Conservation (phyloP, 805 yeast genomes). For the Ogataea henricii region DNA sequence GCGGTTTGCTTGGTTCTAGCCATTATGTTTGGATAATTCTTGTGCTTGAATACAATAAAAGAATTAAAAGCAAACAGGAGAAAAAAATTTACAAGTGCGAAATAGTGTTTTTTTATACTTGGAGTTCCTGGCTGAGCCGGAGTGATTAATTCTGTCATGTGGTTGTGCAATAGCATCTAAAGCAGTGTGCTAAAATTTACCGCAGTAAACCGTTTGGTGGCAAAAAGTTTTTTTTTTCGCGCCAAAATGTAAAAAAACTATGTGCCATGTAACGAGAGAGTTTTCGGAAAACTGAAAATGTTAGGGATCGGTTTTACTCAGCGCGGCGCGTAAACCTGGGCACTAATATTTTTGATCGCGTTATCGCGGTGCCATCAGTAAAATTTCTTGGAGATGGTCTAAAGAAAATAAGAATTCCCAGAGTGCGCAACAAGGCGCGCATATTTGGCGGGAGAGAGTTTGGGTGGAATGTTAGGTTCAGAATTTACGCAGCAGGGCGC, state of each 20-base stretch:
- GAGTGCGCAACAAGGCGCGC: conserved; percentile 6
- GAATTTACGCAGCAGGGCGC: conserved; percentile 7
- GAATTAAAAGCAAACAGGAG: not conserved
- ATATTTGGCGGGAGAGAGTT: conserved; percentile 3
- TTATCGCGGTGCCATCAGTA: conserved; percentile 9
- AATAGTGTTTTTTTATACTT: conserved; percentile 1
- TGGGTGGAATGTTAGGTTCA: conserved; percentile 2
- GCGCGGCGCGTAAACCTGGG: conserved; percentile 12
- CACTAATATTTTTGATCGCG: conserved; percentile 7
- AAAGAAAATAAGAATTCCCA: conserved; percentile 3
- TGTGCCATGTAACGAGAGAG: conserved; percentile 6
- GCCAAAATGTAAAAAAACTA: conserved; percentile 1
- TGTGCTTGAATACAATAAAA: not conserved
- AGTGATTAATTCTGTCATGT: conserved; percentile 2
- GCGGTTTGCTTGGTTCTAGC: conserved; percentile 95
- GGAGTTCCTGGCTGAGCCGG: not conserved
- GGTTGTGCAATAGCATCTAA: not conserved
- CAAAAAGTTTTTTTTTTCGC: conserved; percentile 6
- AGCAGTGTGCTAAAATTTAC: conserved; percentile 4
- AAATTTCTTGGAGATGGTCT: conserved; percentile 2
- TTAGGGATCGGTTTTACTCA: conserved; percentile 12
- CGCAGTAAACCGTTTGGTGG: conserved; percentile 7
- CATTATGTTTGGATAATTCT: conserved; percentile 44
- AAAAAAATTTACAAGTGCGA: conserved; percentile 5
- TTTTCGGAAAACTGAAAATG: not conserved